Evolutionary conservation across 805 yeast species (phyloP).

Genomic region (Lachancea dasiensis): DNA sequence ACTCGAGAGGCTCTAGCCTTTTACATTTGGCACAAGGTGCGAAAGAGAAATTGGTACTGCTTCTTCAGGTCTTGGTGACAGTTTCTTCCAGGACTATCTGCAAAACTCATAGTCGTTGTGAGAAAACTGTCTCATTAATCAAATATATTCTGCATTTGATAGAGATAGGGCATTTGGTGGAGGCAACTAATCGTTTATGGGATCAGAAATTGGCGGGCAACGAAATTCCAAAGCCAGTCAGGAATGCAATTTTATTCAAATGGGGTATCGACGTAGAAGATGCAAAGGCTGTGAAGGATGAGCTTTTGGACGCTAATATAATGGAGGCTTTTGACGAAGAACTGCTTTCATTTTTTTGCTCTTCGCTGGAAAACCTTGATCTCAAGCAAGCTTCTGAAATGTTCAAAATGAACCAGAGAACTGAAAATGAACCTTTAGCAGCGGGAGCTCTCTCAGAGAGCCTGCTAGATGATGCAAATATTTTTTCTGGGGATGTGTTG

Average conservation of each 20-base stretch:
- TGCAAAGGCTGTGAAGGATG: slow-evolving; percentile 4
- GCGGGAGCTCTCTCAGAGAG: neutral
- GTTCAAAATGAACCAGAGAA: neutral
- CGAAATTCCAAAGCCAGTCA: slow-evolving; percentile 2
- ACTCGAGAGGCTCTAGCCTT: neutral
- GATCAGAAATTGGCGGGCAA: slow-evolving; percentile 2
- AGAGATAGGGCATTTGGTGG: slow-evolving; percentile 3
- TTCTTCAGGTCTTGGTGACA: neutral
- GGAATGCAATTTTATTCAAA: slow-evolving; percentile 1
- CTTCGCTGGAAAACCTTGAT: neutral
- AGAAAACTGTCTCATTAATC: slow-evolving; percentile 1
- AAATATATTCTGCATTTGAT: slow-evolving; percentile 7
- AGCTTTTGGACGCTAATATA: slow-evolving; percentile 1
- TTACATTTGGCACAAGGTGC: neutral
- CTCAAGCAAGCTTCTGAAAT: neutral
- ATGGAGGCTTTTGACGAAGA: slow-evolving; percentile 3
- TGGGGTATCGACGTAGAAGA: slow-evolving; percentile 8
- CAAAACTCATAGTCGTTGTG: neutral
- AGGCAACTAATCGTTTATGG: slow-evolving; percentile 9
- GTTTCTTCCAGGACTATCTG: neutral
- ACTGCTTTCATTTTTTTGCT: neutral
- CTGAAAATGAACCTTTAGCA: neutral
- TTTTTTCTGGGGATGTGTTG: neutral
- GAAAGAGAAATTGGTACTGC: neutral
- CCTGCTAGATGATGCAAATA: neutral